phyloP scores from a whole-genome alignment of 352 stramenopile genomes.

The Phytopythium aichiense region DNA sequence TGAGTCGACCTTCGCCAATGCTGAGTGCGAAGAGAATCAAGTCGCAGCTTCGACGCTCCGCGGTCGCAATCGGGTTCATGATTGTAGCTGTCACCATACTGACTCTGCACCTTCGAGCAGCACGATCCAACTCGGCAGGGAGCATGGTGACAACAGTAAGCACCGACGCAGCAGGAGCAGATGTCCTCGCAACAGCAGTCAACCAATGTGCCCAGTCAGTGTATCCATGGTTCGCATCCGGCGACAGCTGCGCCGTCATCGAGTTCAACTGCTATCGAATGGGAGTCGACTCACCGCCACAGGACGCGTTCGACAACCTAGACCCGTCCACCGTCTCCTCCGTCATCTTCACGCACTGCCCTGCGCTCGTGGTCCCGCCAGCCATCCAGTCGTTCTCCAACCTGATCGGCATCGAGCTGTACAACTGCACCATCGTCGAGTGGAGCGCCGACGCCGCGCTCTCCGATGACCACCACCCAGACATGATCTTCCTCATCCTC shows the following conservation, averaged over 20 bases:
- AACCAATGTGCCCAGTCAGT: slow-evolving; percentile 23
- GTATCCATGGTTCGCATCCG: slow-evolving; percentile 32
- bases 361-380: slow-evolving; percentile 25
- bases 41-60: no score
- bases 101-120: not conserved
- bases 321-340: slow-evolving; percentile 17
- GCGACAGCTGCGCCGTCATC: slow-evolving; percentile 31
- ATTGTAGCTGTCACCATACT: not conserved
- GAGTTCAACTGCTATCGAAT: slow-evolving; percentile 30
- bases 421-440: slow-evolving; percentile 41
- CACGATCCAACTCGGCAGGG: not conserved
- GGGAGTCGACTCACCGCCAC: slow-evolving; percentile 4
- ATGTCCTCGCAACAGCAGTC: slow-evolving; percentile 1
- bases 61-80: not conserved
- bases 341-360: slow-evolving; percentile 49
- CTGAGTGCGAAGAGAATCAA: no score
- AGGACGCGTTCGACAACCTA: slow-evolving; percentile 10
- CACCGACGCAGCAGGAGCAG: no score
- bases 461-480: slow-evolving; percentile 18
- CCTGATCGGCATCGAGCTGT: slow-evolving; percentile 47
- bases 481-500: slow-evolving; percentile 31
- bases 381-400: slow-evolving; percentile 28
- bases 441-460: slow-evolving; percentile 33
- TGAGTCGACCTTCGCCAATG: no score
- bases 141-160: no score